phyloP scores from a whole-genome alignment of 768 basidiomycete species.

The Multifurca ochricompacta region DNA sequence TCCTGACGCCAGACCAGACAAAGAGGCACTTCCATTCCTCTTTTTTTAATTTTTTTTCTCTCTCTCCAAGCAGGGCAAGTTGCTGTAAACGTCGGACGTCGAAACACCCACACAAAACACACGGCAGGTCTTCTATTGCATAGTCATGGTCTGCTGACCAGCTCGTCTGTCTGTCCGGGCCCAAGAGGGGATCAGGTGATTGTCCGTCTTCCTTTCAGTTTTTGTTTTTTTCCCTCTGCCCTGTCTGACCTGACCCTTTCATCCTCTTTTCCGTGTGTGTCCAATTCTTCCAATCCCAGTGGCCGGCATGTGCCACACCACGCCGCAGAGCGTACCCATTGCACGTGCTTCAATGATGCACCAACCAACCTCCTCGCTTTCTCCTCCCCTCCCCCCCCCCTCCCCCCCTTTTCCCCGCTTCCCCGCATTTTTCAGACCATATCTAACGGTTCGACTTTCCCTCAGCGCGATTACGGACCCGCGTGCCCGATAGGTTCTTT shows the following conservation, averaged over 20 bases:
- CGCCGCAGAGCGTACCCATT: not conserved
- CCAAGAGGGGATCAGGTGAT: conserved; percentile 2
- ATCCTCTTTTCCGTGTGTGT: not conserved
- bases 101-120: not conserved
- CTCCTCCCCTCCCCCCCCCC: too few relatives aligned
- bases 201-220: not conserved
- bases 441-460: not conserved
- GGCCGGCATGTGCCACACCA: not conserved
- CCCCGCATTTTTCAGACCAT: conserved; percentile 2
- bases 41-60: too few relatives aligned
- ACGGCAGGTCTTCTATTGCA: not conserved
- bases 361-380: not conserved
- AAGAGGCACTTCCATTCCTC: conserved; percentile 2
- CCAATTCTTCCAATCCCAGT: not conserved
- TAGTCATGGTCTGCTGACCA: not conserved
- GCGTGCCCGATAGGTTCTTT: too few relatives aligned
- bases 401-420: conserved; percentile 8
- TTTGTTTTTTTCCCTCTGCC: conserved; percentile 2
- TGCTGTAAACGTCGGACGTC: not conserved
- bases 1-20: not conserved
- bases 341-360: not conserved
- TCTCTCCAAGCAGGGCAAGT: not conserved
- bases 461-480: not conserved
- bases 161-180: not conserved
- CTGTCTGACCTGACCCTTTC: not conserved